Evolutionary conservation across 2,329 filamentous ascomycete genomes (phyloP), one percentile per base, ranked within the genome.

Genomic region (Diaporthe velutina): DNA sequence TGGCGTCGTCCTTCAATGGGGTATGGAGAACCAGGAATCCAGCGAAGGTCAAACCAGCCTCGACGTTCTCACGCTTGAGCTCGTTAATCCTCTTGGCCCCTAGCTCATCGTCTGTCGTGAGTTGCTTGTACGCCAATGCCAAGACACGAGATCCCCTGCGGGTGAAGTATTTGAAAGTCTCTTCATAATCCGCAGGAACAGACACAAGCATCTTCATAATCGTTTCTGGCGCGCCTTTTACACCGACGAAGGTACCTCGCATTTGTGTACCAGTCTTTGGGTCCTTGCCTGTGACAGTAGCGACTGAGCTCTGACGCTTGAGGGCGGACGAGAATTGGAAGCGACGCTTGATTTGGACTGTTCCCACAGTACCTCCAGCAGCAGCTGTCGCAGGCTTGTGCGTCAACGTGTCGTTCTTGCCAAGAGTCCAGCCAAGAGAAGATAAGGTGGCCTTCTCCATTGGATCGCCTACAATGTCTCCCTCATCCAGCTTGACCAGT

Each of bases 271-370:
- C 94, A 10, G 92, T 94, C 81, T 91, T 90, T 38, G 89, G 89
- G 79, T 98, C 92, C 48, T 90, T 91, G 60, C 91, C 91, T 70
- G 94, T 88, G 66, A 98, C 92, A 13, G 94, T 95, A 33, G 97
- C 95, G 75, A 99, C 91, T 6, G 97, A 97, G 84, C 96, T 98
- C 85, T 98, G 96, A 73, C 97, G 93, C 86, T 99, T 99, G 74
- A 99, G 89, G 3, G 95, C 93, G 52, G 97, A 99, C 10, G 97
- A 99, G 84, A 99, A 99, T 81, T 98, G 97, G 90, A 99, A 99
- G 76, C 97, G 93, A 77, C 97, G 94, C 86, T 97, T 98, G 83
- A 99, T 94, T 80, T 98, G 96, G 71, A 98, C 97, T 68, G 92
- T 92, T 74, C 97, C 95, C 28, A 90, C 88, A 54, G 89, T 85